Conservation (phyloP, 495 filamentous ascomycete genomes). For the Aspergillus sclerotiicarbonarius region DNA sequence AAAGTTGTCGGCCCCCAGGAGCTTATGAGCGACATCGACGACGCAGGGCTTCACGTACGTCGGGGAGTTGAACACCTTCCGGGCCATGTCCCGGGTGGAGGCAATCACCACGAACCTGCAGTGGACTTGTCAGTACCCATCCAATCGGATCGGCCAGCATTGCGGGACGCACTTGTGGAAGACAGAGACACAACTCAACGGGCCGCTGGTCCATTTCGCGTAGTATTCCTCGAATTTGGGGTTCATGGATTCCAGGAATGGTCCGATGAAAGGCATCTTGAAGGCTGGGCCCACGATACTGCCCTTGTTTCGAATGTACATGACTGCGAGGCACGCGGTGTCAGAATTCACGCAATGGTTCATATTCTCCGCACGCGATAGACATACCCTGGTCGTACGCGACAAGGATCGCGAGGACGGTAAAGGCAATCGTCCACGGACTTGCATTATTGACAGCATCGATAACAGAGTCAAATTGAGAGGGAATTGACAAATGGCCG, state of each 20-base stretch:
- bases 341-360: background rate
- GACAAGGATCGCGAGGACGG: background rate
- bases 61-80: slow-evolving; percentile 93
- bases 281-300: slow-evolving; percentile 72
- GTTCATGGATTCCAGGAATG: slow-evolving; percentile 81
- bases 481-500: background rate
- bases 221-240: slow-evolving; percentile 82
- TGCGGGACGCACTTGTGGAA: slow-evolving; percentile 79
- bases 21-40: slow-evolving; percentile 85
- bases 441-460: background rate
- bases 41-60: slow-evolving; percentile 85
- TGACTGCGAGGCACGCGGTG: slow-evolving; percentile 49
- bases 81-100: slow-evolving; percentile 84
- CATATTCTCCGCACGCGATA: background rate
- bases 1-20: slow-evolving; percentile 84
- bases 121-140: background rate
- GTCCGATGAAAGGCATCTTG: slow-evolving; percentile 89
- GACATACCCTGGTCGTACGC: background rate
- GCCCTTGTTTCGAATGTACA: slow-evolving; percentile 78
- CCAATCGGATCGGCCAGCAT: background rate
- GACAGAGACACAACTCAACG: slow-evolving; percentile 87
- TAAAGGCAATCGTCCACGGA: background rate
- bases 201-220: slow-evolving; percentile 80
- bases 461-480: background rate
- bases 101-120: slow-evolving; percentile 89